A percentile compares a stretch with the other conserved stretches of the same genome.
Conservation (phyloP, 306 rosid genomes). For the Corylus americana region DNA sequence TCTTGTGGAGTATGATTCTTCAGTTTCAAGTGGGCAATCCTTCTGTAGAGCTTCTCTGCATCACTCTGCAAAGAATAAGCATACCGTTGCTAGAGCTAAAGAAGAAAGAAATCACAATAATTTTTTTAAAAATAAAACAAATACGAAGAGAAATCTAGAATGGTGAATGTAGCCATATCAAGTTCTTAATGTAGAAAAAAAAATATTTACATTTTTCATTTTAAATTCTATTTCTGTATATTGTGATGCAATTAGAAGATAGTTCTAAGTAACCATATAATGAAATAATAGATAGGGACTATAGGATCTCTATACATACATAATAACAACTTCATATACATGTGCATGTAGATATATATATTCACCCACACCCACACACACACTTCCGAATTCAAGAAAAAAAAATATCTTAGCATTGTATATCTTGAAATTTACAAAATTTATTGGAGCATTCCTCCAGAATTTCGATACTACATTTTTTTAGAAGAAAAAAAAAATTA, state of each 20-base stretch:
- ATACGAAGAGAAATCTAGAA: not conserved
- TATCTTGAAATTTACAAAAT: not conserved
- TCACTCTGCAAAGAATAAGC: conserved; percentile 52
- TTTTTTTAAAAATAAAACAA: conserved; percentile 2
- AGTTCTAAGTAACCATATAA: too few relatives aligned
- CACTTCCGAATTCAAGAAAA: not conserved
- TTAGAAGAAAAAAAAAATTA: too few relatives aligned
- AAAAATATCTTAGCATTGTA: not conserved
- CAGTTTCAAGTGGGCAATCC: conserved; percentile 43
- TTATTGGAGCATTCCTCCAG: not conserved
- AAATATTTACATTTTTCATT: not conserved
- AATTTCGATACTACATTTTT: not conserved
- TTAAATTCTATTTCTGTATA: too few relatives aligned
- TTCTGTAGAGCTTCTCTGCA: conserved; percentile 62
- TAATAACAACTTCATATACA: too few relatives aligned
- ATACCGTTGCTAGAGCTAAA: conserved; percentile 4
- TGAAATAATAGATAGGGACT: too few relatives aligned
- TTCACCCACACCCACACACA: too few relatives aligned
- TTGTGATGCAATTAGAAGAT: not conserved
- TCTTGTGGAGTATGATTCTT: conserved; percentile 39
- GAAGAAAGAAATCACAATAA: not conserved
- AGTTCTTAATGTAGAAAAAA: not conserved
- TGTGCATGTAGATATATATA: too few relatives aligned
- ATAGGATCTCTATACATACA: too few relatives aligned
- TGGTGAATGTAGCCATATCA: not conserved